Base-by-base conservation (phyloP, 73 alveolate species). In the Paramecium primaurelia region DNA sequence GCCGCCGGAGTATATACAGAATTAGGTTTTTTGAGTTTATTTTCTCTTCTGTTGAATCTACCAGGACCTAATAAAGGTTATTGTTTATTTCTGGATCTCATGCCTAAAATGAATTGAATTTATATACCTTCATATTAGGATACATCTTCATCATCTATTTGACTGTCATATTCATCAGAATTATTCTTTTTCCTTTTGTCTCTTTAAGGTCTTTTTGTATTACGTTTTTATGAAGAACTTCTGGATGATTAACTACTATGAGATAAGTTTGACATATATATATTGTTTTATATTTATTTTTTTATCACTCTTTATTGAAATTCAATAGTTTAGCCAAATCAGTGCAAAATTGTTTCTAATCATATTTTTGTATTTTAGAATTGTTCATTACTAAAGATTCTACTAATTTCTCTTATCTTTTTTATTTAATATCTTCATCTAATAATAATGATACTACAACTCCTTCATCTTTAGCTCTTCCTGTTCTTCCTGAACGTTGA, bases 401-500 rank as follows among this genome's bases (percentile, higher is more conserved):
- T 3, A 18, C 25, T 9, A 80, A 80, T 45, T 45, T 28, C 6
- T 40, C 91, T 28, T 80, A 5, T 80, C 91, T 45, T 10, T 80
- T 80, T 10, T 30, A 30, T 38, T 45, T 26, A 3, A 80, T 16
- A 36, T 80, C 91, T 2, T 80, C 91, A 0, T 80, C 58, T 6
- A 49, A 80, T 45, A 80, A 47, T 16, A 80, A 32, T 4, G 77
- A 45, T 3, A 80, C 71, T 0, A 80, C 91, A 3, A 80, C 91
- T 45, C 91, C 91, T 47, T 80, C 91, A 47, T 80, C 91, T 47
- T 80, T 80, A 3, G 91, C 91, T 80, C 91, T 80, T 14, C 91
- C 91, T 14, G 91, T 80, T 80, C 91, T 42, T 4, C 91, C 91
- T 26, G 77, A 45, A 25, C 91, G 22, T 47, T 80, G 34, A 36